phyloP scores from a whole-genome alignment of 495 filamentous ascomycete species.

The Penicillium atrosanguineum region DNA sequence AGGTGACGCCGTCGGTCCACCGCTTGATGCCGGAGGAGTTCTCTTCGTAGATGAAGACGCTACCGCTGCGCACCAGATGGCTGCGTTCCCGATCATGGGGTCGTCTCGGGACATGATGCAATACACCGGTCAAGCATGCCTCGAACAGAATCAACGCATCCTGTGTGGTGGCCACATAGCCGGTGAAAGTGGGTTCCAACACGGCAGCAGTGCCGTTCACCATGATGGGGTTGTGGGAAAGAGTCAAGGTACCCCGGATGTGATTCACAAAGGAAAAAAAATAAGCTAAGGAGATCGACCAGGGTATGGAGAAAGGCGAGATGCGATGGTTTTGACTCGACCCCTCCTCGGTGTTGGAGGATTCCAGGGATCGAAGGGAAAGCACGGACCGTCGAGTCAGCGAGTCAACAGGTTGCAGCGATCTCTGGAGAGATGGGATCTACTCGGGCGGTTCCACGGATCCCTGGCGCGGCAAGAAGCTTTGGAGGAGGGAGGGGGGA shows the following conservation, averaged over 20 bases:
- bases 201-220: constrained; percentile 45
- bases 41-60: constrained; percentile 88
- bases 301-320: constrained; percentile 33
- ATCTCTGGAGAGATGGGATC: constrained; percentile 34
- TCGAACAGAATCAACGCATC: constrained; percentile 78
- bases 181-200: constrained; percentile 58
- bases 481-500: constrained; percentile 8
- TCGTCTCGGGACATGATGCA: constrained; percentile 73
- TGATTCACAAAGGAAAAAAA: constrained; percentile 11
- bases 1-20: constrained; percentile 88
- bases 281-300: constrained; percentile 34
- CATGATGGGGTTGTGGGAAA: constrained; percentile 29
- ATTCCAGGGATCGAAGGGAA: constrained; percentile 33
- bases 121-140: constrained; percentile 63
- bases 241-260: constrained; percentile 12
- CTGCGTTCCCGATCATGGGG: constrained; percentile 81
- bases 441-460: constrained; percentile 34
- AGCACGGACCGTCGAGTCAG: constrained; percentile 39
- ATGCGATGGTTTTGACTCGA: constrained; percentile 32
- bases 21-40: constrained; percentile 85
- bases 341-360: constrained; percentile 29
- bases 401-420: constrained; percentile 30
- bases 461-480: constrained; percentile 30
- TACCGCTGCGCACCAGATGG: constrained; percentile 73
- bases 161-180: constrained; percentile 67